Evolutionary conservation across 306 rosid genomes (phyloP), one percentile per base, ranked within the genome.

Genomic region (Citrullus mucosospermus): DNA sequence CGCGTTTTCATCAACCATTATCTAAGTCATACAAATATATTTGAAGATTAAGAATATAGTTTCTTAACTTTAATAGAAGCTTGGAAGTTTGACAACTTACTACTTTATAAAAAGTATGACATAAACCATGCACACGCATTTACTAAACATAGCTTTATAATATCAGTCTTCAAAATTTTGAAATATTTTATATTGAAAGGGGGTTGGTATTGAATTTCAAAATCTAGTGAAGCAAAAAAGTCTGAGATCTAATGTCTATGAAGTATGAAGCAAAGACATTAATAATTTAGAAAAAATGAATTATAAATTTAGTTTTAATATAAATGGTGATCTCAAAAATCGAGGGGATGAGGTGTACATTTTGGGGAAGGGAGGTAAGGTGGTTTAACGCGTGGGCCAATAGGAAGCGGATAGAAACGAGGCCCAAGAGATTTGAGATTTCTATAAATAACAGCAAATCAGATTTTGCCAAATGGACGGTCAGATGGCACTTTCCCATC

Each of bases 391-490:
- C 70, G 71, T 77, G 71, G 80, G 3, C 80, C 71, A 59, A 58
- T 77, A 57, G 9, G 53, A 76, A 38, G 16, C 16, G 17, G 71
- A 77, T 59, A 77, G 56, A 57, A 46, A 77, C 57, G 57, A 77
- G 44, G 60, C 17, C 61, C 61, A 16, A 48, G 60, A 17, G 77
- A 48, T 51, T 73, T 51, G 61, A 73, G 9, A 48, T 51, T 50
- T 25, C 77, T 46, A 17, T 50, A 73, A 73, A 50, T 51, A 34
- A 3, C 15, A 0, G 0, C 28, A 0, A 73, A 73, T 32, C 10
- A 77, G 4, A 16, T 14, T 13, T 4, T 7, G 71, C 20, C 80
- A 59, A 77, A 15, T 77, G 80, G 80, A 77, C 80, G 69, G 71
- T 25, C 28, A 5, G 80, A 59, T 59, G 3, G 0, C 11, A 43